Conservation (phyloP, 495 filamentous ascomycete genomes). For the Aspergillus nanangensis region DNA sequence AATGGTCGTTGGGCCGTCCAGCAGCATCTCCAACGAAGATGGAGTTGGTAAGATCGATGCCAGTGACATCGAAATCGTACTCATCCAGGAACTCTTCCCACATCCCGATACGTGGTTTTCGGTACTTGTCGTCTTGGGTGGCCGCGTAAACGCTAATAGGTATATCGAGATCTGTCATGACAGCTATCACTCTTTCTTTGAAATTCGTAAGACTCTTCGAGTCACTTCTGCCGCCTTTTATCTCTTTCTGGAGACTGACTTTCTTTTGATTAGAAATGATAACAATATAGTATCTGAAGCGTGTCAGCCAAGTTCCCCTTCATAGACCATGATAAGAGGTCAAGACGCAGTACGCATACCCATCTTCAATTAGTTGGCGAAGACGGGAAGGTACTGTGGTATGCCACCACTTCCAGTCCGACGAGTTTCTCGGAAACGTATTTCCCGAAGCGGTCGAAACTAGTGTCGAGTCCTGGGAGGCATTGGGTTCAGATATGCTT, state of each 20-base stretch:
- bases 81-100: conserved; percentile 80
- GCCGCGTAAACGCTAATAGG: conserved; percentile 82
- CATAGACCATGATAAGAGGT: neutral
- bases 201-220: conserved; percentile 64
- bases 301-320: neutral
- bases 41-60: conserved; percentile 62
- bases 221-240: conserved; percentile 63
- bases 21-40: conserved; percentile 92
- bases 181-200: conserved; percentile 68
- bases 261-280: conserved; percentile 88
- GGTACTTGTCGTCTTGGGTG: conserved; percentile 69
- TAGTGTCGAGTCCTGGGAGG: conserved; percentile 74
- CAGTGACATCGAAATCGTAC: conserved; percentile 58
- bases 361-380: conserved; percentile 62
- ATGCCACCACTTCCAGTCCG: conserved; percentile 97
- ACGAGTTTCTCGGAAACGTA: conserved; percentile 60
- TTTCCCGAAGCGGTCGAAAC: conserved; percentile 78
- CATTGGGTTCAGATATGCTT: neutral
- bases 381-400: conserved; percentile 60
- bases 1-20: conserved; percentile 60
- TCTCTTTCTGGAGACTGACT: conserved; percentile 64
- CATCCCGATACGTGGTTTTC: conserved; percentile 87
- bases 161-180: conserved; percentile 68
- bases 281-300: conserved; percentile 63
- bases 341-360: conserved; percentile 35